Evolutionary conservation across 208 protist genomes (phyloP).

Genomic region (Trypanosoma grayi): DNA sequence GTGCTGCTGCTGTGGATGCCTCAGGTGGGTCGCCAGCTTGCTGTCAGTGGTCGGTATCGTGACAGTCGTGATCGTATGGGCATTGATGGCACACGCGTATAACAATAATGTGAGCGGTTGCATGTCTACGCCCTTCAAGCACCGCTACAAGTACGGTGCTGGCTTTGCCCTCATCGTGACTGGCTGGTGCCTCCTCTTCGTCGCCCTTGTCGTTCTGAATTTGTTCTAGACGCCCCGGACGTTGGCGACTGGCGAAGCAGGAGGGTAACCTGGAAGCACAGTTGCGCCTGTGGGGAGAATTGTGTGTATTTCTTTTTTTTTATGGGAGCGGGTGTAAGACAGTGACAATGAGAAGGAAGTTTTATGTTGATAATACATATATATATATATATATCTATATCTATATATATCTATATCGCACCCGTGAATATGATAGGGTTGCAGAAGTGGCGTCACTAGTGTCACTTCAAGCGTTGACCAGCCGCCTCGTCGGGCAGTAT

Average conservation of each 20-base stretch:
- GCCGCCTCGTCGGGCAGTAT: no score
- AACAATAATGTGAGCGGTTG: slow-evolving; percentile 25
- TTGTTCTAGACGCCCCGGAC: no score
- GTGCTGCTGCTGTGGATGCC: slow-evolving; percentile 43
- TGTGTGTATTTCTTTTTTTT: neutral
- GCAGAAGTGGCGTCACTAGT: no score
- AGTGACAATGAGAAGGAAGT: slow-evolving; percentile 2
- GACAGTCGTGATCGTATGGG: slow-evolving; percentile 31
- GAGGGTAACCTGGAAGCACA: no score
- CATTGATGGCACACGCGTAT: slow-evolving; percentile 30
- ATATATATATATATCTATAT: no score
- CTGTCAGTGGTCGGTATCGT: slow-evolving; percentile 30
- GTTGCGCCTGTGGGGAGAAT: no score
- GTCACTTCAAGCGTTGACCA: no score
- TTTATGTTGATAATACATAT: no score
- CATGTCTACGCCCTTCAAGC: slow-evolving; percentile 3
- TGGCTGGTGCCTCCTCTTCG: slow-evolving; percentile 26
- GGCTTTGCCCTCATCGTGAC: slow-evolving; percentile 42
- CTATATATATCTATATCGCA: no score
- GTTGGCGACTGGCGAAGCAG: no score
- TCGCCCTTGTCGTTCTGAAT: slow-evolving; percentile 37
- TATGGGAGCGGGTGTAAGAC: neutral
- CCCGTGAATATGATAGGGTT: no score
- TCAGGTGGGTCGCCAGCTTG: slow-evolving; percentile 28
- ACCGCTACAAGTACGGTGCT: slow-evolving; percentile 33